Base-by-base conservation (phyloP, 306 rosid genomes). In the Lotus japonicus region DNA sequence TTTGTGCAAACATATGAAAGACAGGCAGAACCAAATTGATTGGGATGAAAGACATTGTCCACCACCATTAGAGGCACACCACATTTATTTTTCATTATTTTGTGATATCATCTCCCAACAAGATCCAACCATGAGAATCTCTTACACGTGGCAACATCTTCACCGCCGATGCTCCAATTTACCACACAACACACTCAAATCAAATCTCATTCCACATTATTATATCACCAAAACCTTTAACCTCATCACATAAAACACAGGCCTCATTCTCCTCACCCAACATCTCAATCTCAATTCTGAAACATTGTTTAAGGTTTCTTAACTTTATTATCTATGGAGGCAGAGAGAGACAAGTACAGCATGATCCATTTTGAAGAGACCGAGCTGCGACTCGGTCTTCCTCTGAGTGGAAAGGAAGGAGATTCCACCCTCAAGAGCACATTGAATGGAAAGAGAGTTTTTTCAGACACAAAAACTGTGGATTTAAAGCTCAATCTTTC, bases 401-500 rank as follows among this genome's bases (percentile, higher is more conserved):
- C 96, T 11, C 56, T 87, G 45, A 87, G 86, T n/a, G 49, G 38
- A 35, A 45, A 18, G 4, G 68, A 74, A 5, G 65, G 26, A 9
- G 83, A 80, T 44, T 19, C 55, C 38, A 2, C 13, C 0, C 17
- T 49, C 45, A 78, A 39, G 44, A 50, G 3, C 64, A 9, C 45
- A 4, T n/a, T 2, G 4, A 2, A 36, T 21, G 89, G 81, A 18
- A 89, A 89, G 82, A 85, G 94, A 60, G 86, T 84, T 0, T 89
- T 89, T 58, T 75, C 80, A 1, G 87, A 85, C 3, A 81, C 91
- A 12, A 7, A 16, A 18, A 10, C 7, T 11, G 86, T 87, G 43
- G 96, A 89, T 81, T 82, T 87, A 85, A 89, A 89, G 85, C 96
- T 89, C 54, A 85, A 87, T 72, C 74, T 89, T 11, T 87, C 89